Conservation (phyloP, 805 yeast genomes). For the Candida khao-thaluensis region DNA sequence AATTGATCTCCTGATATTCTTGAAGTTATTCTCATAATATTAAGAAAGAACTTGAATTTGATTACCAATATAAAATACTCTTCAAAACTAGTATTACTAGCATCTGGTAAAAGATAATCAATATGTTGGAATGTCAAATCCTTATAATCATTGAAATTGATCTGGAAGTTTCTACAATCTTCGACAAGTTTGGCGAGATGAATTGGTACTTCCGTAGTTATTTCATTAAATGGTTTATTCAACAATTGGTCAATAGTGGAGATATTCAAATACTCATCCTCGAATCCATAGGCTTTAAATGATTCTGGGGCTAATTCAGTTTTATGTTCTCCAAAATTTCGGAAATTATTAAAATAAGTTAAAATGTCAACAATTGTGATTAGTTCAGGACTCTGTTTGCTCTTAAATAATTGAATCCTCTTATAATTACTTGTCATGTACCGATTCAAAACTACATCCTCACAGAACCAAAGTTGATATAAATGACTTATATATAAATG, state of each 20-base stretch:
- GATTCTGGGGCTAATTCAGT: not conserved
- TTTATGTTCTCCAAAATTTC: conserved; percentile 1
- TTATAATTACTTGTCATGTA: conserved; percentile 6
- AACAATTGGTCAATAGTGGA: conserved; percentile 4
- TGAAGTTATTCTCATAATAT: conserved; percentile 12
- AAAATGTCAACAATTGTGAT: conserved; percentile 8
- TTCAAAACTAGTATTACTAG: conserved; percentile 9
- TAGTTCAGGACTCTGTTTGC: conserved; percentile 7
- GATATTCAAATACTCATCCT: conserved; percentile 10
- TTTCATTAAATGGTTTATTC: conserved; percentile 12
- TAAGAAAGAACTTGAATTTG: conserved; percentile 15
- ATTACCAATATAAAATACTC: conserved; percentile 11
- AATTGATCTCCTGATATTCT: conserved; percentile 10
- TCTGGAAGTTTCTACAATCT: conserved; percentile 8
- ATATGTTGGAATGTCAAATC: conserved; percentile 5
- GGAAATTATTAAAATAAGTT: conserved; percentile 11
- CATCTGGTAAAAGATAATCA: conserved; percentile 10
- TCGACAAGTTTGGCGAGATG: not conserved
- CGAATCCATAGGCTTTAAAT: conserved; percentile 6
- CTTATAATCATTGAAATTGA: conserved; percentile 3
- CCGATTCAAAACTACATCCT: conserved; percentile 7
- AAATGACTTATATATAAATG: conserved; percentile 12
- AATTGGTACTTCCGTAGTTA: not conserved
- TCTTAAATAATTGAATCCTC: not conserved
- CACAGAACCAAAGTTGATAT: conserved; percentile 14